Percentiles rank a stretch among this genome's conserved stretches.
Conservation (phyloP, 1,284 basidiomycete genomes). For the Austroboletus olivaceoglutinosus region DNA sequence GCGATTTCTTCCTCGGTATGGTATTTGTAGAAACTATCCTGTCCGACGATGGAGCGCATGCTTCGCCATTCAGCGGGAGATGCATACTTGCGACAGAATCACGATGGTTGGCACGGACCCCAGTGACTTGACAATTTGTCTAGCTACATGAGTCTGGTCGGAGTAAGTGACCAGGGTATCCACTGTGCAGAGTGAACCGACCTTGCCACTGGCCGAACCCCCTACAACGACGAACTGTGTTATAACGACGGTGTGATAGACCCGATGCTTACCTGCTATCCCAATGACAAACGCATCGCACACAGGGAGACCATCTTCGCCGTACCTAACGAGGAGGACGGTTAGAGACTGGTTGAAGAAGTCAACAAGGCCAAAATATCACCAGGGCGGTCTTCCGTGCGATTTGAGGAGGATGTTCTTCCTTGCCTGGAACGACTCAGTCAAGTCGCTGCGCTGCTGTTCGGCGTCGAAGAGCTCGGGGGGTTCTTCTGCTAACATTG, state of each 20-base stretch:
- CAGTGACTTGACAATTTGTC: slow-evolving; percentile 78
- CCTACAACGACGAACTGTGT: slow-evolving; percentile 43
- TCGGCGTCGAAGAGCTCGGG: slow-evolving; percentile 22
- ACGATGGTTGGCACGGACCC: slow-evolving; percentile 86
- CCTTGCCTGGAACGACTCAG: slow-evolving; percentile 26
- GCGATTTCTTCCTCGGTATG: slow-evolving; percentile 77
- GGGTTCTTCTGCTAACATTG: slow-evolving; percentile 32
- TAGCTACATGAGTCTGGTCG: slow-evolving; percentile 84
- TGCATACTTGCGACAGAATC: slow-evolving; percentile 76
- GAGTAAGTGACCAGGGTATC: slow-evolving; percentile 8
- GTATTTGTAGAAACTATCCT: slow-evolving; percentile 93
- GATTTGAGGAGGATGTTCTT: slow-evolving; percentile 84
- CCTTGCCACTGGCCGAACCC: slow-evolving; percentile 93
- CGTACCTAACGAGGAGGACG: slow-evolving; percentile 54
- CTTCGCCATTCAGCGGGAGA: not conserved
- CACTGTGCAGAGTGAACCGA: slow-evolving; percentile 31
- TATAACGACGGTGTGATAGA: slow-evolving; percentile 32
- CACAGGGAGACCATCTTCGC: slow-evolving; percentile 65
- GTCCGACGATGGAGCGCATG: slow-evolving; percentile 12
- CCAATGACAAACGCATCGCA: slow-evolving; percentile 88
- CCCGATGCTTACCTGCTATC: slow-evolving; percentile 73
- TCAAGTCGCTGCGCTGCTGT: slow-evolving; percentile 13
- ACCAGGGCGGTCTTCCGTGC: slow-evolving; percentile 82
- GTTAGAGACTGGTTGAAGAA: slow-evolving; percentile 6
- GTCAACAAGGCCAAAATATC: slow-evolving; percentile 17